Evolutionary conservation across 805 yeast genomes (phyloP), one percentile per base, ranked within the genome.

Genomic region (Yarrowia sp.): DNA sequence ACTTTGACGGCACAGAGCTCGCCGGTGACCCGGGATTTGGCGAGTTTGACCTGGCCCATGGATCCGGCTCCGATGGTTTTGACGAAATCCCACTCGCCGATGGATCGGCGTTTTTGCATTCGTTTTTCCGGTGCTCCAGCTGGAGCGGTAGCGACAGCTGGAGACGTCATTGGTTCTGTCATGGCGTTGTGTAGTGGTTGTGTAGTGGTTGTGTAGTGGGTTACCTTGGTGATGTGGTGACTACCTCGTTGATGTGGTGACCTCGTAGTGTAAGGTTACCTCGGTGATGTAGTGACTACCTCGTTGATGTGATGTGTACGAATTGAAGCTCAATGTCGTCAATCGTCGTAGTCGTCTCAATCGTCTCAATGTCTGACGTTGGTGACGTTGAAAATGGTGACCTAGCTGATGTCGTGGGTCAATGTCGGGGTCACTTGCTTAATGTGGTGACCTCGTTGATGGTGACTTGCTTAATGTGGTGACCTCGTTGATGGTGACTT

Each of bases 61-160:
- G 97, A 92, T 3, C 99, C 99, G 1, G 98, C 97, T 50, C 99
- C 99, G 55, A 95, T 90, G 2, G 97, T 92, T 78, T 92, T 92
- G 68, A 91, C 84, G 73, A 94, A 93, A 73, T 91, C 96, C 99
- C 99, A 94, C 71, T 95, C 97, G 14, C 98, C 99, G 67, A 94
- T 89, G 5, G 97, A 84, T 69, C 89, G 89, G 71, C 98, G 86
- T 76, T 92, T 78, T 52, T 70, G 70, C 47, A 52, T 42, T 1
- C 67, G 60, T 39, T 70, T 70, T 30, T 49, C 71, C 40, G 65
- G 43, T 20, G 40, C 39, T 34, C 53, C 15, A 33, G 36, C n/a
- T n/a, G n/a, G n/a, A n/a, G n/a, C n/a, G n/a, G n/a, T n/a, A 10
- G 64, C 63, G 15, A 42, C 70, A 52, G 73, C 72, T 68, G 36